Evolutionary conservation across 2,329 filamentous ascomycete species (phyloP).

Genomic region (Colletotrichum trifolii): DNA sequence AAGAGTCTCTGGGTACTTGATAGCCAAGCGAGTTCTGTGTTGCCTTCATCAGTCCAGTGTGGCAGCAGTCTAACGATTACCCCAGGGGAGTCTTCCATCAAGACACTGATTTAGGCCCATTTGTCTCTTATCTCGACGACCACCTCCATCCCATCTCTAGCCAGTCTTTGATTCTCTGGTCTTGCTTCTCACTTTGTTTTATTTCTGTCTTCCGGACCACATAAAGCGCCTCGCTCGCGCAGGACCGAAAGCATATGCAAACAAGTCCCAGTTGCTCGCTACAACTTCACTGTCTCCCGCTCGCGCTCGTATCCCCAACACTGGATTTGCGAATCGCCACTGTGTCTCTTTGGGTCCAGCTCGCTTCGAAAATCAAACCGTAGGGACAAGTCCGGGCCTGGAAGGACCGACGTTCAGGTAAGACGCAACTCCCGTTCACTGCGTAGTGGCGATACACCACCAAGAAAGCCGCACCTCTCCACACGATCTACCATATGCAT

Average conservation of each 20-base stretch:
- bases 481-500: constrained; percentile 29
- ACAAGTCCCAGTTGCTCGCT: no score
- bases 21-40: constrained; percentile 16
- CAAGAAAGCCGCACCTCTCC: constrained; percentile 29
- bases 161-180: no score
- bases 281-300: not conserved
- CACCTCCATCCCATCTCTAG: no score
- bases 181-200: no score
- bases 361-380: not conserved
- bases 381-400: constrained; percentile 10
- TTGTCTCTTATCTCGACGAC: not conserved
- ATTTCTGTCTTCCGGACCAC: no score
- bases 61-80: constrained; percentile 24
- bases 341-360: not conserved
- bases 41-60: constrained; percentile 10
- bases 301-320: not conserved
- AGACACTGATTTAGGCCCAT: not conserved
- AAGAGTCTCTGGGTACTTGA: constrained; percentile 27
- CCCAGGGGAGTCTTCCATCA: constrained; percentile 8
- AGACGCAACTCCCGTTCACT: constrained; percentile 25
- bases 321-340: constrained; percentile 1
- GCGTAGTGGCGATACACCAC: constrained; percentile 32
- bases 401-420: constrained; percentile 27
- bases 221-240: no score
- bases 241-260: no score